phyloP scores from a whole-genome alignment of 106 monocot genomes.

The Dioscorea zingiberensis region DNA sequence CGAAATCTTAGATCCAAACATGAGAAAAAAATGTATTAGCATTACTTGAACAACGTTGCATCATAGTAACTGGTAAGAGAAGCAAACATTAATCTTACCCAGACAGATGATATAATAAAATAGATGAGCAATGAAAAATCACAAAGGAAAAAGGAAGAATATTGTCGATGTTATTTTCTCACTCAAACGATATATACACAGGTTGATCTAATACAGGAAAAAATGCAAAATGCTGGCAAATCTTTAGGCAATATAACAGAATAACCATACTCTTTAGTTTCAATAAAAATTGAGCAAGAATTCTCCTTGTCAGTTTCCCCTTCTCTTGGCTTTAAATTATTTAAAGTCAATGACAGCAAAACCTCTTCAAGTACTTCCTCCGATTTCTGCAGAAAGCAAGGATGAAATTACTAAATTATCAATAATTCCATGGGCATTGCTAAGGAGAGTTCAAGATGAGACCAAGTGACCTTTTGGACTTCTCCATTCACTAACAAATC shows the following conservation, averaged over 20 bases:
- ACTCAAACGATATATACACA: no score
- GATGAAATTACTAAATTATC: background rate
- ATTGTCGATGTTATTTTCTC: no score
- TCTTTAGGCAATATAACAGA: background rate
- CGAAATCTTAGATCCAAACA: conserved; percentile 46
- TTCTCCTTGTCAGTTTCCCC: conserved; percentile 28
- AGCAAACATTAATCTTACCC: background rate
- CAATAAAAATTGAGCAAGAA: conserved; percentile 67
- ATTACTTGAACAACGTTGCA: conserved; percentile 1
- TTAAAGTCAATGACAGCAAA: conserved; percentile 76
- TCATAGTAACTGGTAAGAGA: background rate
- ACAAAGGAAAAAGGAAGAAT: no score
- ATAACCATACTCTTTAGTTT: conserved; percentile 72
- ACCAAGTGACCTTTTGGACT: conserved; percentile 65
- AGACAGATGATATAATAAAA: no score
- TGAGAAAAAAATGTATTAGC: background rate
- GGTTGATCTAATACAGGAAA: no score
- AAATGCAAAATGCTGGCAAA: no score
- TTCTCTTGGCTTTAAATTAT: conserved; percentile 43
- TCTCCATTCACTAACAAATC: conserved; percentile 81
- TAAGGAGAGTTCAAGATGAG: no score
- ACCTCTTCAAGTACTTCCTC: conserved; percentile 96
- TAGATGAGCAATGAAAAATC: no score
- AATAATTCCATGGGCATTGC: no score
- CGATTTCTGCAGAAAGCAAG: conserved; percentile 58